These are phyloP conservation scores for Colletotrichum brevisporum DNA, from an alignment of 2,329 filamentous ascomycete species.

Conservation along the genomic window DNA sequence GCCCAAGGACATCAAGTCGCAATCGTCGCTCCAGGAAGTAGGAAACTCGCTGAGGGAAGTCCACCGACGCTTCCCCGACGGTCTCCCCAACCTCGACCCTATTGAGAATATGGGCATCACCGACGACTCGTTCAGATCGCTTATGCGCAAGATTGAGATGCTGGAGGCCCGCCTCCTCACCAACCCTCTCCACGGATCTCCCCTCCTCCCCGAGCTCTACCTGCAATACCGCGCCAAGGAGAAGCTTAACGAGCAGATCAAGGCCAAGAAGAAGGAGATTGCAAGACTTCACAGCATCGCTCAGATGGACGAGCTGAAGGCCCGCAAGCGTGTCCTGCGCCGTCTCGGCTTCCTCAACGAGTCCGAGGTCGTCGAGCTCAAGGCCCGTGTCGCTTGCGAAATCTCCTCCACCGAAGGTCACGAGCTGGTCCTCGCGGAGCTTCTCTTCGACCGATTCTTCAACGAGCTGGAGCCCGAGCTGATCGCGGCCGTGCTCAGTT, in stretches of 20 bases:
- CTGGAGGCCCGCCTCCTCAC: conserved; percentile 90
- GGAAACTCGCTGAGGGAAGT: conserved; percentile 83
- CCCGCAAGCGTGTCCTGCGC: conserved; percentile 93
- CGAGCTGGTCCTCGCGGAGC: conserved; percentile 91
- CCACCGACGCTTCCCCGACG: conserved; percentile 90
- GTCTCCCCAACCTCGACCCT: conserved; percentile 89
- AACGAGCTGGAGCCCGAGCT: conserved; percentile 93
- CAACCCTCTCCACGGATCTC: conserved; percentile 93
- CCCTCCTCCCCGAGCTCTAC: conserved; percentile 86
- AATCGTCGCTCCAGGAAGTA: conserved; percentile 76
- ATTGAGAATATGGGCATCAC: conserved; percentile 96
- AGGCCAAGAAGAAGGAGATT: conserved; percentile 89
- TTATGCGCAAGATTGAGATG: conserved; percentile 96
- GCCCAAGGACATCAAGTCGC: conserved; percentile 79
- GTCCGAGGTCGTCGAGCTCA: conserved; percentile 93
- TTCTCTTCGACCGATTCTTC: conserved; percentile 98
- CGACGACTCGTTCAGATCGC: conserved; percentile 93
- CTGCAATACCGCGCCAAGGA: conserved; percentile 89
- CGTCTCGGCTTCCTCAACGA: conserved; percentile 97
- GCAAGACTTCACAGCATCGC: conserved; percentile 87
- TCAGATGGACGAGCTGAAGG: conserved; percentile 96
- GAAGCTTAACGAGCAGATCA: conserved; percentile 82
- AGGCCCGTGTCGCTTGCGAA: conserved; percentile 96
- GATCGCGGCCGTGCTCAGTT: conserved; percentile 87
- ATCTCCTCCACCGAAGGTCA: conserved; percentile 93